Evolutionary conservation across 2,329 filamentous ascomycete genomes (phyloP).

Genomic region (Cercospora nicotianae): DNA sequence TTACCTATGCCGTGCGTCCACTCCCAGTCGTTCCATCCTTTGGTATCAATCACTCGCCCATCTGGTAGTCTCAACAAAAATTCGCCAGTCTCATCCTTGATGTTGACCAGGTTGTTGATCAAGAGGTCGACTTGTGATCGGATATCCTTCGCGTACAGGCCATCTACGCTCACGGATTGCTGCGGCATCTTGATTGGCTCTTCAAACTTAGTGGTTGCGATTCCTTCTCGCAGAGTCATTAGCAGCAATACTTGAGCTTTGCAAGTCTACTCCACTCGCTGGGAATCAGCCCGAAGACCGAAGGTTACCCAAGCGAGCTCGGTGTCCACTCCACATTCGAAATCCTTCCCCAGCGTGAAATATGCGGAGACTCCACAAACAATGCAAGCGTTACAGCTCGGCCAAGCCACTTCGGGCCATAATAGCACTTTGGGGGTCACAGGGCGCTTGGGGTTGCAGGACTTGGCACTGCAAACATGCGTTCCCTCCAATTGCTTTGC

Average conservation of each 20-base stretch:
- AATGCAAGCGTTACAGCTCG: slow-evolving; percentile 8
- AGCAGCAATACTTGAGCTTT: slow-evolving; percentile 17
- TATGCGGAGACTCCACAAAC: slow-evolving; percentile 14
- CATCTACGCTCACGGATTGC: slow-evolving; percentile 37
- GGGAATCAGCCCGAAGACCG: background rate
- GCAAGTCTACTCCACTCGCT: slow-evolving; percentile 9
- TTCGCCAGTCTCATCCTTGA: slow-evolving; percentile 71
- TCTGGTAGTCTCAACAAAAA: slow-evolving; percentile 71
- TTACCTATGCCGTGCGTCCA: slow-evolving; percentile 30
- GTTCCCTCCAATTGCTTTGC: slow-evolving; percentile 22
- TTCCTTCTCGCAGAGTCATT: slow-evolving; percentile 12
- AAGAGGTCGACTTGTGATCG: slow-evolving; percentile 62
- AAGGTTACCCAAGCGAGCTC: background rate
- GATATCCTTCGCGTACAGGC: slow-evolving; percentile 46
- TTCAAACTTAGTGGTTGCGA: background rate
- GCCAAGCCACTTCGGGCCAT: slow-evolving; percentile 10
- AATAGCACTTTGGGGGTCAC: slow-evolving; percentile 13
- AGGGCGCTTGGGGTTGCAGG: slow-evolving; percentile 4
- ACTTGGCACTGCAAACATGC: slow-evolving; percentile 7
- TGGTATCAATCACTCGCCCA: slow-evolving; percentile 77
- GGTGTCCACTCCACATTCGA: background rate
- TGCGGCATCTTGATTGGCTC: slow-evolving; percentile 40
- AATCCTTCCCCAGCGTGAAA: slow-evolving; percentile 12
- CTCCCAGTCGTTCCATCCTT: slow-evolving; percentile 82
- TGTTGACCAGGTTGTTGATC: slow-evolving; percentile 74